Conservation (phyloP, 768 basidiomycete species). For the Chiua virens region DNA sequence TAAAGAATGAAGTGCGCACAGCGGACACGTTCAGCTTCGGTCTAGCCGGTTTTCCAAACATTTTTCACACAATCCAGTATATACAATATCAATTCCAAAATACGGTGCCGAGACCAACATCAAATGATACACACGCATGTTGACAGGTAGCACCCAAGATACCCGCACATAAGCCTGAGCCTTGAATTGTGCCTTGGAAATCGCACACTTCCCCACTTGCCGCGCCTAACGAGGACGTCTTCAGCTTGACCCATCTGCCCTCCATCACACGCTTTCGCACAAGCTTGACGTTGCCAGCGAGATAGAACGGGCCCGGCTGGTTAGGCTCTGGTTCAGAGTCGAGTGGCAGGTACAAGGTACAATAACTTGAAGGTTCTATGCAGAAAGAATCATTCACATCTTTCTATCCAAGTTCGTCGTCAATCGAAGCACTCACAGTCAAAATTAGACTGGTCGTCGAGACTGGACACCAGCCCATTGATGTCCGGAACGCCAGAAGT, state of each 20-base stretch:
- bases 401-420: slow-evolving; percentile 20
- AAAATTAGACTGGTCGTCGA: slow-evolving; percentile 54
- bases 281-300: slow-evolving; percentile 51
- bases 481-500: slow-evolving; percentile 54
- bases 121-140: slow-evolving; percentile 42
- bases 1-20: no score
- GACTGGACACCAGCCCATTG: slow-evolving; percentile 56
- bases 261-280: slow-evolving; percentile 52
- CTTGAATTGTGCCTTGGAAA: slow-evolving; percentile 72
- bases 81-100: no score
- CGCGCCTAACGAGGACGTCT: slow-evolving; percentile 60
- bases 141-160: slow-evolving; percentile 57
- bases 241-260: slow-evolving; percentile 71
- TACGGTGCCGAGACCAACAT: background rate
- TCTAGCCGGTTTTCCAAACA: slow-evolving; percentile 66
- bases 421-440: slow-evolving; percentile 53
- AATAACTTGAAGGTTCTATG: slow-evolving; percentile 57
- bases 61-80: slow-evolving; percentile 54
- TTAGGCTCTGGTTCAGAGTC: no score
- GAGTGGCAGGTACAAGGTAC: slow-evolving; percentile 53
- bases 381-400: slow-evolving; percentile 20
- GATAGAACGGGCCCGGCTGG: slow-evolving; percentile 12
- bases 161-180: slow-evolving; percentile 52
- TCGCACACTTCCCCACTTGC: slow-evolving; percentile 69
- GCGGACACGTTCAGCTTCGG: slow-evolving; percentile 59